phyloP scores from a whole-genome alignment of 2,329 filamentous ascomycete genomes.

The Stylonectria norvegica region DNA sequence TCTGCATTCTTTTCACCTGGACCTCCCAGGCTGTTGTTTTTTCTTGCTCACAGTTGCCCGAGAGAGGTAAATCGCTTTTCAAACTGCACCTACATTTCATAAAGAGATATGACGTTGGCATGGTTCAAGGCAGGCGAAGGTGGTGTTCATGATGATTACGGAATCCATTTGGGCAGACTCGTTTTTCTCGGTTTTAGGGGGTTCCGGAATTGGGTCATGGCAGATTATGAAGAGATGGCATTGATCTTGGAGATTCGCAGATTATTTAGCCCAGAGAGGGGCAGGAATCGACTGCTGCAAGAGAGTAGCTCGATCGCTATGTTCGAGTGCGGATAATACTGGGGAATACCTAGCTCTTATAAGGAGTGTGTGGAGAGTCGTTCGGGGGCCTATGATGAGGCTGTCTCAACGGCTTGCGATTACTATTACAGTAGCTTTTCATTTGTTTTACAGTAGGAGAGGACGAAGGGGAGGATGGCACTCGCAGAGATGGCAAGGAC shows the following conservation, averaged over 20 bases:
- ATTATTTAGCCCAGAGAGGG: too few species aligned
- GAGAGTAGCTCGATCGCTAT: background rate
- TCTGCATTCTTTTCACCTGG: conserved; percentile 6
- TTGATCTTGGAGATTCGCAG: conserved; percentile 3
- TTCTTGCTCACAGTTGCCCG: conserved; percentile 22
- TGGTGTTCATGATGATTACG: conserved; percentile 32
- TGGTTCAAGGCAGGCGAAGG: conserved; percentile 28
- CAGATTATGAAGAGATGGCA: conserved; percentile 31
- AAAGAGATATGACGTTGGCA: conserved; percentile 21
- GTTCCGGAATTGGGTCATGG: conserved; percentile 25
- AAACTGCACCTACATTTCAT: conserved; percentile 21
- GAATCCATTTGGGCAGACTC: conserved; percentile 18
- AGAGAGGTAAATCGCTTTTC: conserved; percentile 16
- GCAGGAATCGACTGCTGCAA: too few species aligned
- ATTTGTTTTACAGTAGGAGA: conserved; percentile 24
- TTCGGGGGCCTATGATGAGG: conserved; percentile 29
- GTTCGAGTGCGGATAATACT: conserved; percentile 27
- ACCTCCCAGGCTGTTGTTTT: conserved; percentile 17
- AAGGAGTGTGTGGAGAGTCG: conserved; percentile 30
- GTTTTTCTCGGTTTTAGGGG: conserved; percentile 12
- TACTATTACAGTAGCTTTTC: conserved; percentile 22
- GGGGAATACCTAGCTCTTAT: conserved; percentile 20
- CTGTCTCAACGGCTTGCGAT: conserved; percentile 24
- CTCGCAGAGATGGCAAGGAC: conserved; percentile 9
- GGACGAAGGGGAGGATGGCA: conserved; percentile 9